Percentiles rank a stretch among this genome's conserved stretches.
Conservation (phyloP, 2,329 filamentous ascomycete species). For the Aspergillus niger region DNA sequence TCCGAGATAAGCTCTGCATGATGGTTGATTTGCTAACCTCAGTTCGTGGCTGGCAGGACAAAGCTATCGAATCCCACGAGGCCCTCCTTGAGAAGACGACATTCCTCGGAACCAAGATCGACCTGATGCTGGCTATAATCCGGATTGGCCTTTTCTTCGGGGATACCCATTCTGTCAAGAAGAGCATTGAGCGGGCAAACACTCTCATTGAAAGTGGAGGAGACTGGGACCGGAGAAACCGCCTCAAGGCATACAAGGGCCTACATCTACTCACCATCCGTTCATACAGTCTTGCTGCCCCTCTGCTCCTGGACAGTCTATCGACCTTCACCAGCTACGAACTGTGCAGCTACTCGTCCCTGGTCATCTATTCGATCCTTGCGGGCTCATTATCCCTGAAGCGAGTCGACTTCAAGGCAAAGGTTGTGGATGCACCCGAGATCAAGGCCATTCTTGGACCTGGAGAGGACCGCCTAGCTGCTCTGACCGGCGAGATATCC, state of each 20-base stretch:
- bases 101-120: conserved; percentile 94
- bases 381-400: conserved; percentile 93
- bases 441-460: conserved; percentile 96
- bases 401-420: conserved; percentile 97
- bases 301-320: conserved; percentile 91
- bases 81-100: conserved; percentile 95
- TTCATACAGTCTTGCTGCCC: conserved; percentile 85
- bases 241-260: conserved; percentile 97
- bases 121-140: conserved; percentile 94
- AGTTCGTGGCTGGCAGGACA: conserved; percentile 65
- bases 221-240: conserved; percentile 97
- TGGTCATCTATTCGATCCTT: conserved; percentile 94
- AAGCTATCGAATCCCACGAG: conserved; percentile 90
- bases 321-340: conserved; percentile 99
- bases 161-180: conserved; percentile 88
- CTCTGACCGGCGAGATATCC: conserved; percentile 76
- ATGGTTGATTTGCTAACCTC: conserved; percentile 5
- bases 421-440: conserved; percentile 96
- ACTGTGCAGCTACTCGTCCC: conserved; percentile 90
- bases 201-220: conserved; percentile 90
- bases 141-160: conserved; percentile 95
- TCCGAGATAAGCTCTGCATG: background rate
- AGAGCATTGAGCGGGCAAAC: conserved; percentile 86
- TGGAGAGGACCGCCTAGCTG: conserved; percentile 82
- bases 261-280: conserved; percentile 90